Base-by-base conservation (phyloP, 2,329 filamentous ascomycete species). In the Trichoderma guizhouense region DNA sequence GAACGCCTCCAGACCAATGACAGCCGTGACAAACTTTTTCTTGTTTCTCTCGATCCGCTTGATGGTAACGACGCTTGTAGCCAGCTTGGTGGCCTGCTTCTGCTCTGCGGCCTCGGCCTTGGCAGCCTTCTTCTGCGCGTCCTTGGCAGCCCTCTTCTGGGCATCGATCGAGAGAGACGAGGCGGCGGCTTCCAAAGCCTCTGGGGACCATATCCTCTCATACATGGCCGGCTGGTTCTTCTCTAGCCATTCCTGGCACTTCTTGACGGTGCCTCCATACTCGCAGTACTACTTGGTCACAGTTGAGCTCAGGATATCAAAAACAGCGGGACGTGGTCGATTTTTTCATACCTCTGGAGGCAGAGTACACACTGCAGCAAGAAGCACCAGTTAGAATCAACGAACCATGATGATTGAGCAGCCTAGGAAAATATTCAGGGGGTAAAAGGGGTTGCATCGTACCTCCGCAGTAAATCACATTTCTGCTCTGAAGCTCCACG, bases 21-120 rank as follows among this genome's bases (percentile, higher is more conserved):
- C 91, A 18, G 95, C 92, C 0, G 96, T 99, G 69, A 99, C 95
- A 80, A 91, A 97, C 85, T 99, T 99, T 79, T 96, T 90, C 88
- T 99, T 99, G 84, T 97, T 98, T 74, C 96, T 91, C 86, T 98
- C 96, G 77, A 99, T 96, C 30, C 96, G 93, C 88, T 98, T 98
- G 84, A 99, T 97, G 71, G 90, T 91, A 69, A 99, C 85, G 79
- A 94, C 92, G 75, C 92, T 93, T 73, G 92, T 90, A 47, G 94
- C 93, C 76, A 95, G 92, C 79, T 92, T 91, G 80, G 95, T 93
- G 28, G 91, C 91, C 74, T 95, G 91, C 80, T 94, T 94, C 74
- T 91, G 89, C 83, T 97, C 95, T 24, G 90, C 91, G 30, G 94
- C 91, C 75, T 94, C 93, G 67, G 96, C 96, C 85, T 97, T 98